These are phyloP conservation scores for Syzygium syzygioides DNA, from an alignment of 441 rosid species.

Conservation along the genomic window DNA sequence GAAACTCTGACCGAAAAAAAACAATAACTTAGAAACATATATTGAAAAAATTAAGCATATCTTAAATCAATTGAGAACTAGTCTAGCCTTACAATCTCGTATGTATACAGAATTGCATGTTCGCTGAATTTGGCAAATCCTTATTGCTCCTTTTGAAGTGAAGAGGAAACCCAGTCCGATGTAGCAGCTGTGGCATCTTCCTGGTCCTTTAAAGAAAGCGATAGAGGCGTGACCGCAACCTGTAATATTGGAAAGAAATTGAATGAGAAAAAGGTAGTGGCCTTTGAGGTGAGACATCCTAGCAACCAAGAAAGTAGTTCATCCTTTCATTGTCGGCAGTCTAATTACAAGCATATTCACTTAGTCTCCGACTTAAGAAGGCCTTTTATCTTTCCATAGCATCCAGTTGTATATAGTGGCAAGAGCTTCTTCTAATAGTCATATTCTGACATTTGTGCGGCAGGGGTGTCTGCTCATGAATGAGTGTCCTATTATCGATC, in stretches of 20 bases:
- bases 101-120: not conserved
- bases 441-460: not conserved
- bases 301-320: not conserved
- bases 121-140: not conserved
- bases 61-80: not conserved
- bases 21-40: not conserved
- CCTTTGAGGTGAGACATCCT: not conserved
- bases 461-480: not conserved
- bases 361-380: not conserved
- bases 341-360: not conserved
- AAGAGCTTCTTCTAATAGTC: not conserved
- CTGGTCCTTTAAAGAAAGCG: slow-evolving; percentile 8
- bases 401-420: not conserved
- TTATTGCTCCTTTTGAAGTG: not conserved
- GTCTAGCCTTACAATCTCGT: not conserved
- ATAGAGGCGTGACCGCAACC: slow-evolving; percentile 20
- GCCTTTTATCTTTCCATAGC: not conserved
- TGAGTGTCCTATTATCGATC: not conserved
- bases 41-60: not conserved
- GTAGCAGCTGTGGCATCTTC: not conserved
- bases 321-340: not conserved
- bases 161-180: not conserved
- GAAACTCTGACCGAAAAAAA: not conserved
- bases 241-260: not conserved
- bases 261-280: not conserved